These are phyloP conservation scores for Naganishia liquefaciens DNA, from an alignment of 1,284 basidiomycete genomes.

Conservation along the genomic window DNA sequence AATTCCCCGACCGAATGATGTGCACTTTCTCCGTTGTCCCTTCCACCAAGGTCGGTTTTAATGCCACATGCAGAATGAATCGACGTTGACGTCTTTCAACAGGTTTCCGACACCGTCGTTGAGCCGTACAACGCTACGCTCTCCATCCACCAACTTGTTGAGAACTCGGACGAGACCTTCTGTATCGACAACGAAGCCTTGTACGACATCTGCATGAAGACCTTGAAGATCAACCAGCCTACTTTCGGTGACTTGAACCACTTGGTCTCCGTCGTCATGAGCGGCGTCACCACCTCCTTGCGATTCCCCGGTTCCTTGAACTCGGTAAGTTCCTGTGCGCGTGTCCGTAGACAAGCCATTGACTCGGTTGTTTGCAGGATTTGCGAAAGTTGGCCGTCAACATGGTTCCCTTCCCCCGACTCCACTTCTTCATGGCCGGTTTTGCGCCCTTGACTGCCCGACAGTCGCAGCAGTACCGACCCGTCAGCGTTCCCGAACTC, in stretches of 20 bases:
- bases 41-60: constrained; percentile 60
- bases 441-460: constrained; percentile 93
- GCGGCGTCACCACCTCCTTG: constrained; percentile 77
- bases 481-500: constrained; percentile 91
- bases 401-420: constrained; percentile 98
- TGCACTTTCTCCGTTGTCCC: constrained; percentile 65
- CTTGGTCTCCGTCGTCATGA: constrained; percentile 97
- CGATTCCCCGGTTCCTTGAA: constrained; percentile 88
- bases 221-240: constrained; percentile 88
- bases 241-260: constrained; percentile 97
- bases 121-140: constrained; percentile 67
- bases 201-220: constrained; percentile 97
- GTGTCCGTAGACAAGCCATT: background rate
- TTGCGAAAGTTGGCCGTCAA: constrained; percentile 96
- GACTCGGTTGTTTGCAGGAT: constrained; percentile 55
- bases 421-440: constrained; percentile 99
- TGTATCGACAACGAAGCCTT: constrained; percentile 93
- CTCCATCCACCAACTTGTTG: constrained; percentile 64
- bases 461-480: constrained; percentile 89
- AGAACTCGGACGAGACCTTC: constrained; percentile 66
- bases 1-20: constrained; percentile 67
- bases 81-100: constrained; percentile 46
- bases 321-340: constrained; percentile 57
- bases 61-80: constrained; percentile 16
- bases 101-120: constrained; percentile 62